Evolutionary conservation across 495 filamentous ascomycete species (phyloP).

Genomic region (Usnea hakonensis): DNA sequence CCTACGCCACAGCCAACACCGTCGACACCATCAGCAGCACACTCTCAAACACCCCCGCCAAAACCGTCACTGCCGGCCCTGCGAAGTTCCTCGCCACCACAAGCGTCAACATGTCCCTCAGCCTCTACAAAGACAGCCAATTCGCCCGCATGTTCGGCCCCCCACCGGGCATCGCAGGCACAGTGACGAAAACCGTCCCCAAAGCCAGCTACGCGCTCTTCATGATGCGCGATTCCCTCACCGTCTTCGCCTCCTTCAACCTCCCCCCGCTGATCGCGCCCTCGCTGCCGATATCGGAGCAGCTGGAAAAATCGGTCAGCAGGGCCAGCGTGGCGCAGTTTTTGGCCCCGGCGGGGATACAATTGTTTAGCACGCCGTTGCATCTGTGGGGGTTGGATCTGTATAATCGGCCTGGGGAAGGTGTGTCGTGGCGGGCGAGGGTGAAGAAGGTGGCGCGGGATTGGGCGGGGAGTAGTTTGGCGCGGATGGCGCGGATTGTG

Average conservation of each 20-base stretch:
- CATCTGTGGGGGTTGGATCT: slow-evolving; percentile 84
- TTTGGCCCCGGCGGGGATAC: slow-evolving; percentile 68
- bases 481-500: slow-evolving; percentile 83
- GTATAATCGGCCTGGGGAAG: slow-evolving; percentile 62
- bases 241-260: slow-evolving; percentile 92
- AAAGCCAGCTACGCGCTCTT: slow-evolving; percentile 66
- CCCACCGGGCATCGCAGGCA: slow-evolving; percentile 18
- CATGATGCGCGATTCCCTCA: slow-evolving; percentile 75
- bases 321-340: slow-evolving; percentile 68
- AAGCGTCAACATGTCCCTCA: slow-evolving; percentile 80
- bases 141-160: slow-evolving; percentile 80
- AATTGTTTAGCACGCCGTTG: slow-evolving; percentile 75
- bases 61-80: slow-evolving; percentile 60
- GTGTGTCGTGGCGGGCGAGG: slow-evolving; percentile 49
- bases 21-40: slow-evolving; percentile 77
- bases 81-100: slow-evolving; percentile 77
- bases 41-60: slow-evolving; percentile 44
- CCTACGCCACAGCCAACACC: slow-evolving; percentile 82
- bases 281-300: slow-evolving; percentile 30
- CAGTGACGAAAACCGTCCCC: slow-evolving; percentile 31
- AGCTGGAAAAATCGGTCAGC: slow-evolving; percentile 46
- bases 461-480: slow-evolving; percentile 67
- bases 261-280: slow-evolving; percentile 72
- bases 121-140: slow-evolving; percentile 86
- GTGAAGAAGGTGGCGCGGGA: slow-evolving; percentile 60